A percentile compares a stretch with the other conserved stretches of the same genome.
phyloP scores from a whole-genome alignment of 768 basidiomycete species.

The Tylopilus balloui region DNA sequence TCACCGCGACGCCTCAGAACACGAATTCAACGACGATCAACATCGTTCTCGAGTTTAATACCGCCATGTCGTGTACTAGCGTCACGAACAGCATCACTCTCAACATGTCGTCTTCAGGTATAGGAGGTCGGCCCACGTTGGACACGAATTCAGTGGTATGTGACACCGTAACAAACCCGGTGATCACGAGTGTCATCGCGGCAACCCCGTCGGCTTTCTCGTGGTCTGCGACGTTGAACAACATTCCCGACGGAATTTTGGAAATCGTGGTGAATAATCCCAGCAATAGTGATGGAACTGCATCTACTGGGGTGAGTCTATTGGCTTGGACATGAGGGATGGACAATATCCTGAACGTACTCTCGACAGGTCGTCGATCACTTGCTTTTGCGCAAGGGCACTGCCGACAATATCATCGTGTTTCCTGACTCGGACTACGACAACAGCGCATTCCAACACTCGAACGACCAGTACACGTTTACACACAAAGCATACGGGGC shows the following conservation, averaged over 20 bases:
- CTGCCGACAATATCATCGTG: slow-evolving; percentile 73
- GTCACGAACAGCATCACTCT: slow-evolving; percentile 62
- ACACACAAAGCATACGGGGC: slow-evolving; percentile 83
- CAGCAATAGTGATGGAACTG: slow-evolving; percentile 35
- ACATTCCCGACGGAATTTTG: slow-evolving; percentile 81
- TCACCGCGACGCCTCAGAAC: slow-evolving; percentile 37
- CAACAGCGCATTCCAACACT: slow-evolving; percentile 48
- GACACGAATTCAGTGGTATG: slow-evolving; percentile 44
- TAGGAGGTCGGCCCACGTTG: slow-evolving; percentile 53
- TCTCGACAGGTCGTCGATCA: slow-evolving; percentile 58
- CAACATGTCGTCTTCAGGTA: slow-evolving; percentile 65
- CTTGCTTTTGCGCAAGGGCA: slow-evolving; percentile 77
- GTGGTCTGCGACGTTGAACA: slow-evolving; percentile 70
- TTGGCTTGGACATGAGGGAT: background rate
- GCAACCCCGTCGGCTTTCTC: slow-evolving; percentile 57
- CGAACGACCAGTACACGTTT: slow-evolving; percentile 66
- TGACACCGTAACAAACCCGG: slow-evolving; percentile 42
- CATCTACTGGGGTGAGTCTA: slow-evolving; percentile 52
- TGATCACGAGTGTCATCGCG: slow-evolving; percentile 48
- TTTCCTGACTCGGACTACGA: slow-evolving; percentile 83
- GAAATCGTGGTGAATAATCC: slow-evolving; percentile 65
- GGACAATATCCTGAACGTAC: slow-evolving; percentile 3
- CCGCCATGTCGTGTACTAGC: slow-evolving; percentile 65
- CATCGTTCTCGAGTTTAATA: slow-evolving; percentile 76
- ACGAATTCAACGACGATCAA: slow-evolving; percentile 54